Percentiles rank a stretch among this genome's conserved stretches.
Evolutionary conservation across 495 filamentous ascomycete genomes (phyloP).

Genomic region (Pyrenula massariospora): DNA sequence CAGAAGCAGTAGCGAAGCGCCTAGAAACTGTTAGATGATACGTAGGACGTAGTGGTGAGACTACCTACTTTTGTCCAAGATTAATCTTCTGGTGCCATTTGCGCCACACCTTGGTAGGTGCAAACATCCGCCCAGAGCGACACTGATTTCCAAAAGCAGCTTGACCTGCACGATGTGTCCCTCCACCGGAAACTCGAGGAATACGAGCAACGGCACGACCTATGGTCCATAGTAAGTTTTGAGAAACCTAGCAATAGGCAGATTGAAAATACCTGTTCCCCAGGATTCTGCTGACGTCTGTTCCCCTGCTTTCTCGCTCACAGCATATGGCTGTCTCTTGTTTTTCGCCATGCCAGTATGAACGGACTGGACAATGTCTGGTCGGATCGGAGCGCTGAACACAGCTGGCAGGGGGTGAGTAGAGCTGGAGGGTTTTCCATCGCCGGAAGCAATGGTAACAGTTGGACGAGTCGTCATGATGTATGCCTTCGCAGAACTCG

Average conservation of each 20-base stretch:
- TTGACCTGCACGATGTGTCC: slow-evolving; percentile 99
- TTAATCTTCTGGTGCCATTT: slow-evolving; percentile 99
- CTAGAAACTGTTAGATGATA: slow-evolving; percentile 24
- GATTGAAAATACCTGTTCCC: slow-evolving; percentile 70
- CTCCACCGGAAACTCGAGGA: slow-evolving; percentile 98
- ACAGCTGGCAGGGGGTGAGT: slow-evolving; percentile 86
- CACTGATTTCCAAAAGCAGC: slow-evolving; percentile 99
- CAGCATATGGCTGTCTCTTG: slow-evolving; percentile 97
- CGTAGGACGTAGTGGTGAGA: too few species aligned
- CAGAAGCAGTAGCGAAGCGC: slow-evolving; percentile 95
- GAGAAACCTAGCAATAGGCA: slow-evolving; percentile 12
- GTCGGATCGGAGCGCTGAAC: slow-evolving; percentile 92
- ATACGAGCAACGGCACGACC: slow-evolving; percentile 99
- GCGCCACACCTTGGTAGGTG: slow-evolving; percentile 98
- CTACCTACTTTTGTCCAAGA: slow-evolving; percentile 73
- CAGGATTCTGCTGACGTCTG: slow-evolving; percentile 99
- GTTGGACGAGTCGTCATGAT: slow-evolving; percentile 87
- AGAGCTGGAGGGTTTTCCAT: slow-evolving; percentile 78
- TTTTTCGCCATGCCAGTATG: slow-evolving; percentile 99
- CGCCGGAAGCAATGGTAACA: slow-evolving; percentile 84
- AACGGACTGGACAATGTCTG: slow-evolving; percentile 95
- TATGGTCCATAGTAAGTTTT: slow-evolving; percentile 25
- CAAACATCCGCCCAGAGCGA: slow-evolving; percentile 99
- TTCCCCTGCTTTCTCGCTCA: slow-evolving; percentile 99
- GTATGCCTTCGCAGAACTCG: slow-evolving; percentile 5